Evolutionary conservation across 768 basidiomycete species (phyloP).

Genomic region (Kwoniella newhampshirensis): DNA sequence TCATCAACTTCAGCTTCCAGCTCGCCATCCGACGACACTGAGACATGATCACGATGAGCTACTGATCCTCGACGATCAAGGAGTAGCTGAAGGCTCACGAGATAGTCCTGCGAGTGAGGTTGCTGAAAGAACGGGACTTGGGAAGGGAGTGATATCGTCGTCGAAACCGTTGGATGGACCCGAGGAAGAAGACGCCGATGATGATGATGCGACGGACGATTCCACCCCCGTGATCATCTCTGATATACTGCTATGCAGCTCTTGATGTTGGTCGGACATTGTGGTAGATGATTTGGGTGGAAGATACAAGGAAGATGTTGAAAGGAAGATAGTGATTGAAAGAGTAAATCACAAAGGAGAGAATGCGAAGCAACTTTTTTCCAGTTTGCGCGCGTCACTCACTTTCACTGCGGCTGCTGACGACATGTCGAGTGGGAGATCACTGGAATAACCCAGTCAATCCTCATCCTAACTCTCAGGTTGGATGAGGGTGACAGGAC

Average conservation of each 20-base stretch:
- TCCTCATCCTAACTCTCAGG: too few relatives aligned
- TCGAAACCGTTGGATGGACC: conserved; percentile 6
- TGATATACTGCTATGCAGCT: conserved; percentile 21
- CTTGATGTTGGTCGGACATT: neutral
- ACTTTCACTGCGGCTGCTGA: neutral
- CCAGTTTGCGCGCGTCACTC: too few relatives aligned
- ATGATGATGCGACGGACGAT: conserved; percentile 22
- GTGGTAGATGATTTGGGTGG: neutral
- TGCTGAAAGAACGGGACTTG: conserved; percentile 31
- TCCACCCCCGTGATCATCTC: conserved; percentile 35
- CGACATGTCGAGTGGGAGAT: too few relatives aligned
- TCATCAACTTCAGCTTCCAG: conserved; percentile 44
- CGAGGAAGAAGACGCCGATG: conserved; percentile 10
- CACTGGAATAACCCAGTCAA: too few relatives aligned
- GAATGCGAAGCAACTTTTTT: neutral
- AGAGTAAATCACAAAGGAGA: neutral
- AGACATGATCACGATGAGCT: neutral
- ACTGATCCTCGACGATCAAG: neutral
- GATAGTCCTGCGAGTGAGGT: conserved; percentile 31
- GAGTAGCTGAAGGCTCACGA: conserved; percentile 22
- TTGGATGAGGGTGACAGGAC: too few relatives aligned
- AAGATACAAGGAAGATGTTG: neutral
- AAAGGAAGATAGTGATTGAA: neutral
- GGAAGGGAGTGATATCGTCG: conserved; percentile 45
- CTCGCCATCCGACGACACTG: conserved; percentile 45